phyloP scores from a whole-genome alignment of 805 yeast genomes.

The Komagataella phaffii region DNA sequence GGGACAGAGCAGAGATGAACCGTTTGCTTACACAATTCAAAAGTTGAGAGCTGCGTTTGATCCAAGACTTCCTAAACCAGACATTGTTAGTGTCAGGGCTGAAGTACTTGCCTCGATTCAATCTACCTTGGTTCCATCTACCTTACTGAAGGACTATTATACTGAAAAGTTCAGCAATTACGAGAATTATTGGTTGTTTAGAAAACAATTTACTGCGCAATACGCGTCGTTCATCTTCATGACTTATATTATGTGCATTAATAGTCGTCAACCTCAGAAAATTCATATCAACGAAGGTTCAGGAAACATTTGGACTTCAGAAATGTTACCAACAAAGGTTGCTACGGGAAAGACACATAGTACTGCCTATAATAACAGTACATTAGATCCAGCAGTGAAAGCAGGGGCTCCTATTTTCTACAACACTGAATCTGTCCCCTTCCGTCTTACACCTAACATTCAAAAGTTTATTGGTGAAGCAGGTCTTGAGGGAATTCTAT shows the following conservation, averaged over 20 bases:
- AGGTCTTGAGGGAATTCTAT: constrained; percentile 83
- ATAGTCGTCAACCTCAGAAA: constrained; percentile 88
- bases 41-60: constrained; percentile 88
- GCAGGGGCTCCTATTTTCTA: constrained; percentile 74
- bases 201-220: constrained; percentile 89
- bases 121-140: constrained; percentile 72
- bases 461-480: constrained; percentile 90
- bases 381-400: constrained; percentile 32
- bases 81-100: constrained; percentile 72
- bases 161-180: constrained; percentile 55
- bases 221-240: constrained; percentile 88
- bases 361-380: constrained; percentile 26
- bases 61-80: constrained; percentile 89
- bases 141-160: constrained; percentile 72
- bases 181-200: constrained; percentile 94
- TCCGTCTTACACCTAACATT: constrained; percentile 90
- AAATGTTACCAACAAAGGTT: constrained; percentile 85
- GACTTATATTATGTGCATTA: constrained; percentile 90
- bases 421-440: constrained; percentile 89
- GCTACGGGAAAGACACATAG: constrained; percentile 34
- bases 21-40: constrained; percentile 73
- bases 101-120: constrained; percentile 89
- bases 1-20: constrained; percentile 75
- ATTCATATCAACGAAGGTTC: constrained; percentile 69
- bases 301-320: constrained; percentile 88